Base-by-base conservation (phyloP, 768 basidiomycete genomes). In the Kwoniella dejecticola region DNA sequence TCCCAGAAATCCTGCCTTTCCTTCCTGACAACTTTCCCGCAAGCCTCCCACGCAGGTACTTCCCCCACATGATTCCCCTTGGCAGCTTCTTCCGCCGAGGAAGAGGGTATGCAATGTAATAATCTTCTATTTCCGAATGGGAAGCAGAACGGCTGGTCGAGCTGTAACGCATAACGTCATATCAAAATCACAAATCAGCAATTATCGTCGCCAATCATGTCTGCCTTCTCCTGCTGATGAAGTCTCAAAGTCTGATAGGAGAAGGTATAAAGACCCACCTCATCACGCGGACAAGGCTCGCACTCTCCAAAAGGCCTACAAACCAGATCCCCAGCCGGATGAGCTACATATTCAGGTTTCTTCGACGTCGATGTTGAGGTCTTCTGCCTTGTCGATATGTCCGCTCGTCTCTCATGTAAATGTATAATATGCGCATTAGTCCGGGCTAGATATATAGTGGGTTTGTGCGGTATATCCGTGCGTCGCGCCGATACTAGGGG, bases 91-190 rank as follows among this genome's bases (percentile, higher is more conserved):
- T 66, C 62, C n/a, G 61, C 60, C 41, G 70, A 48, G 19, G 70
- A 62, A 30, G 68, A 69, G 17, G 72, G 78, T 31, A 85, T 73
- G 63, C 93, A 97, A 75, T 93, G 93, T 82, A 94, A 83, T 40
- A 92, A 83, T 19, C 90, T 86, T 23, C 94, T 86, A 79, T 94
- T 94, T 52, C 94, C 94, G 74, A 92, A 95, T n/a, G 94, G 93
- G 73, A 90, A 87, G 80, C 93, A 97, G 79, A 89, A 95, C 1
- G 93, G 92, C 81, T 93, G 86, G 70, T 87, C 81, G 31, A 90
- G 81, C 91, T 94, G 65, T 63, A 53, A 66, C n/a, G n/a, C n/a
- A n/a, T n/a, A n/a, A n/a, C n/a, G n/a, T 57, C 27, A 45, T 38
- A 49, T 63, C 26, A 68, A 24, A 38, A 41, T 23, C 12, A 1